A percentile compares a stretch with the other conserved stretches of the same genome.
These are phyloP conservation scores for Tripterygium wilfordii DNA, from an alignment of 177 flowering plant species.

Conservation along the genomic window DNA sequence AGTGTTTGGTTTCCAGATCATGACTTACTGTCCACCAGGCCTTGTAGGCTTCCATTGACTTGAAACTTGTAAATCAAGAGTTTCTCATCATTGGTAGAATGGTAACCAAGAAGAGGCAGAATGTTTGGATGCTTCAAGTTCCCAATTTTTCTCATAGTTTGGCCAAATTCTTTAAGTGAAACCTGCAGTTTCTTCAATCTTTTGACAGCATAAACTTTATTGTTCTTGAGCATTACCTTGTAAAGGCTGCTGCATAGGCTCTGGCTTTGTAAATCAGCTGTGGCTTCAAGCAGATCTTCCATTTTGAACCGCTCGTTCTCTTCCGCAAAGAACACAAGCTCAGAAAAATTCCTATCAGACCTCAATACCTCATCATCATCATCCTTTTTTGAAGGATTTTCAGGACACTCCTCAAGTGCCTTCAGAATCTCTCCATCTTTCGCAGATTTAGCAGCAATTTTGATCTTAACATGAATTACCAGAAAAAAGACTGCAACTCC, in stretches of 20 bases:
- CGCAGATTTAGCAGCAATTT: constrained; percentile 5
- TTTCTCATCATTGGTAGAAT: constrained; percentile 40
- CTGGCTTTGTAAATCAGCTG: constrained; percentile 45
- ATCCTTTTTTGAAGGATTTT: background rate
- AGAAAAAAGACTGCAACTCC: constrained; percentile 14
- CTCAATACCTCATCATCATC: constrained; percentile 16
- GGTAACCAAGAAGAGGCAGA: constrained; percentile 39
- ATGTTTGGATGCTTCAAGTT: constrained; percentile 54
- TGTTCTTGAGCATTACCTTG: constrained; percentile 40
- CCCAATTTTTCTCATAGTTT: constrained; percentile 43
- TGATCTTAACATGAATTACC: constrained; percentile 6
- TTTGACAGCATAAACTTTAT: constrained; percentile 42
- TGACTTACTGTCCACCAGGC: constrained; percentile 50
- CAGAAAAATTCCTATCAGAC: constrained; percentile 12
- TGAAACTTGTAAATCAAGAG: constrained; percentile 55
- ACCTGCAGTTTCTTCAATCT: constrained; percentile 50
- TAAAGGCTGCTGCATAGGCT: constrained; percentile 51
- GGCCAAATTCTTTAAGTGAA: constrained; percentile 31
- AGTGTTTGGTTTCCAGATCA: no score
- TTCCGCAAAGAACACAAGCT: constrained; percentile 42
- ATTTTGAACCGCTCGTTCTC: constrained; percentile 36
- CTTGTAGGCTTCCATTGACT: constrained; percentile 44
- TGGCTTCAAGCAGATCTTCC: constrained; percentile 46
- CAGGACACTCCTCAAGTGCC: constrained; percentile 8
- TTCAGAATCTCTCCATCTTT: constrained; percentile 16